These are phyloP conservation scores for Ogataea trehalophila DNA, from an alignment of 805 yeast genomes.

Conservation along the genomic window DNA sequence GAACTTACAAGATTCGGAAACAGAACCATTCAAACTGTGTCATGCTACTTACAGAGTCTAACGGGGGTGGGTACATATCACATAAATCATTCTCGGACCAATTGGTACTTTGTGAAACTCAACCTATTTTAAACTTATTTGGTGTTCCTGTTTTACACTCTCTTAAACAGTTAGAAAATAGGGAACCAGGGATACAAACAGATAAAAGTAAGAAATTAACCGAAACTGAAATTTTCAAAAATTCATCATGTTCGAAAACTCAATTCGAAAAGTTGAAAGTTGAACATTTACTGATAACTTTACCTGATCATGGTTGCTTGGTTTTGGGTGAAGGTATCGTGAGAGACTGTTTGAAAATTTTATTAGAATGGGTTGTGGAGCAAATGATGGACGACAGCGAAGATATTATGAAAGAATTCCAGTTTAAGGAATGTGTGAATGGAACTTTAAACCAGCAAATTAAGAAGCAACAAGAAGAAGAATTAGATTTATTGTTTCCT, in stretches of 20 bases:
- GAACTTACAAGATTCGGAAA: conserved; percentile 65
- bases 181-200: background rate
- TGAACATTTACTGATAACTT: background rate
- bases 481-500: conserved; percentile 2
- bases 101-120: conserved; percentile 7
- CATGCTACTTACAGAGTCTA: conserved; percentile 36
- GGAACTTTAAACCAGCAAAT: background rate
- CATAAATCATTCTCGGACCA: conserved; percentile 8
- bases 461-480: background rate
- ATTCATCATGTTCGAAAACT: conserved; percentile 2
- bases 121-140: conserved; percentile 7
- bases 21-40: conserved; percentile 86
- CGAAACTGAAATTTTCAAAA: conserved; percentile 5
- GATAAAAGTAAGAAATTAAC: background rate
- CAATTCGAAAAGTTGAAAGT: background rate
- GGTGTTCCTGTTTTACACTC: conserved; percentile 9
- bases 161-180: background rate
- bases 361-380: background rate
- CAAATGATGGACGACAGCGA: no score
- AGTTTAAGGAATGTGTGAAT: background rate
- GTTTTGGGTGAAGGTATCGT: background rate
- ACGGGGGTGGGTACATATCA: background rate
- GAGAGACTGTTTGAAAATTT: background rate
- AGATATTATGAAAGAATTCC: no score
- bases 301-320: background rate